Conservation (phyloP, 2,329 filamentous ascomycete species). For the Ilyonectria mors-panacis region DNA sequence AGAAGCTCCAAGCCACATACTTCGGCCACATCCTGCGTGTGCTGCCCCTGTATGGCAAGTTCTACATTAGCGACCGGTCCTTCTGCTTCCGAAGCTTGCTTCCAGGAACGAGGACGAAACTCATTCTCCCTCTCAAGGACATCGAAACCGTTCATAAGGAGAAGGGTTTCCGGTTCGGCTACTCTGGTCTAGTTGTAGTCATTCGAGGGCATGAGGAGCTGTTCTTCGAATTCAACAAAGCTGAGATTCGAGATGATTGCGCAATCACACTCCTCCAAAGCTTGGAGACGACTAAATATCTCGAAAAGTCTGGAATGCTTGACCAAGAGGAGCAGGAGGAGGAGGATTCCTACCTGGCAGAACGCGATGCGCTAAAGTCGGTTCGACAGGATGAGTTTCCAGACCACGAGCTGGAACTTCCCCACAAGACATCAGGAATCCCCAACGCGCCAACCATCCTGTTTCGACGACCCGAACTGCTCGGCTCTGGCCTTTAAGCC, state of each 20-base stretch:
- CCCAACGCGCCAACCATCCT: slow-evolving; percentile 80
- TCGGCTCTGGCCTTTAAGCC: slow-evolving; percentile 96
- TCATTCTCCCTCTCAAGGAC: slow-evolving; percentile 91
- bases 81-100: slow-evolving; percentile 95
- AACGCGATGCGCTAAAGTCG: slow-evolving; percentile 84
- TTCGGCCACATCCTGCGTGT: slow-evolving; percentile 94
- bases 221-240: slow-evolving; percentile 91
- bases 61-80: slow-evolving; percentile 89
- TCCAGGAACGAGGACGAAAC: slow-evolving; percentile 90
- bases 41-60: slow-evolving; percentile 93
- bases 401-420: slow-evolving; percentile 66
- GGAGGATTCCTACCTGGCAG: slow-evolving; percentile 82
- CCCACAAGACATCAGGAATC: slow-evolving; percentile 61
- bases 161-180: slow-evolving; percentile 93
- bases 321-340: slow-evolving; percentile 78
- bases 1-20: slow-evolving; percentile 89
- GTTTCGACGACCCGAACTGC: slow-evolving; percentile 91
- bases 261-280: slow-evolving; percentile 84
- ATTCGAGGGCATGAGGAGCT: slow-evolving; percentile 95
- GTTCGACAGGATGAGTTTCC: slow-evolving; percentile 72
- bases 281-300: slow-evolving; percentile 79
- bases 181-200: slow-evolving; percentile 91
- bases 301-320: slow-evolving; percentile 78
- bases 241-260: slow-evolving; percentile 89
- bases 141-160: slow-evolving; percentile 96